These are phyloP conservation scores for Hypoxylon sp. DNA, from an alignment of 2,329 filamentous ascomycete genomes.

Conservation along the genomic window DNA sequence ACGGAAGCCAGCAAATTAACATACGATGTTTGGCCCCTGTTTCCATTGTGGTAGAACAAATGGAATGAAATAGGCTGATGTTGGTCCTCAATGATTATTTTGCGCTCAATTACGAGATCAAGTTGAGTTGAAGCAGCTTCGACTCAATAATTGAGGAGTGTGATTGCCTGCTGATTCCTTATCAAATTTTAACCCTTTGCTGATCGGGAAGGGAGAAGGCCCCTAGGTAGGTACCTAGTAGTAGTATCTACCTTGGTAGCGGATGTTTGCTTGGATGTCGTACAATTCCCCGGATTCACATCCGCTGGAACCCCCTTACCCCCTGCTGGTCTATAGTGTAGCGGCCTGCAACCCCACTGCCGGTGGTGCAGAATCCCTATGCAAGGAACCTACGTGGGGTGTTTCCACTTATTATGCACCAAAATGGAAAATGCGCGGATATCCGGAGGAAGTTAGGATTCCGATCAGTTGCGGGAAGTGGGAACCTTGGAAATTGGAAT, in stretches of 20 bases:
- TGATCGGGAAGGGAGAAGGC: neutral
- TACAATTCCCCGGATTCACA: neutral
- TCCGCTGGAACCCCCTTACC: neutral
- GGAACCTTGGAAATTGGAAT: slow-evolving; percentile 12
- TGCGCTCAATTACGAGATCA: neutral
- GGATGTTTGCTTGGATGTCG: neutral
- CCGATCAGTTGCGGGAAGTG: slow-evolving; percentile 7
- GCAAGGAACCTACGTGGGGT: slow-evolving; percentile 6
- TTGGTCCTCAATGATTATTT: neutral
- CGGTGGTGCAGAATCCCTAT: slow-evolving; percentile 2
- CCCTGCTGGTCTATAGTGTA: neutral
- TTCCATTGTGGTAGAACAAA: neutral
- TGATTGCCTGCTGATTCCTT: slow-evolving; percentile 1
- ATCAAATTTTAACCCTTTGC: neutral
- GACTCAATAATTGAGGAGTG: neutral
- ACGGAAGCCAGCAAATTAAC: neutral
- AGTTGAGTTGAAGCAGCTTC: neutral
- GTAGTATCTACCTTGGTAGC: neutral
- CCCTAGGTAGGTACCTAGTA: neutral
- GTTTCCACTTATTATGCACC: slow-evolving; percentile 18
- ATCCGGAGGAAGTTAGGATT: slow-evolving; percentile 4
- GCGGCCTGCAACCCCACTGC: slow-evolving; percentile 1
- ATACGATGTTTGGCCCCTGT: neutral
- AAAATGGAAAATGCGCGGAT: slow-evolving; percentile 16
- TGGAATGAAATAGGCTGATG: neutral